Evolutionary conservation across 1,139 yeast species (phyloP).

Genomic region (Zygosaccharomyces pseudobailii): DNA sequence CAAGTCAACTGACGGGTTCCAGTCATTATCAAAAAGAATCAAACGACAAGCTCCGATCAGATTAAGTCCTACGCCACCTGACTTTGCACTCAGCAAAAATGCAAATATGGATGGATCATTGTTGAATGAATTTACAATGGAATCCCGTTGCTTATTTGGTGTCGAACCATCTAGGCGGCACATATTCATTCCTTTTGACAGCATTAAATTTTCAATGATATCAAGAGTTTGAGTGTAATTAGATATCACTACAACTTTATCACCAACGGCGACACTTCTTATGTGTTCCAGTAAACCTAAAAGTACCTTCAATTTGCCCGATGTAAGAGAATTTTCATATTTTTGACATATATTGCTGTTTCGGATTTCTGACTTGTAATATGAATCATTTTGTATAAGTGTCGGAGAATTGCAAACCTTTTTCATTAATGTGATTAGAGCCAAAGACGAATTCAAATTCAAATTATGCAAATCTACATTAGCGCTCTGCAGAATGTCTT

Average conservation of each 20-base stretch:
- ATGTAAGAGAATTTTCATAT: conserved; percentile 34
- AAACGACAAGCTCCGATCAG: conserved; percentile 86
- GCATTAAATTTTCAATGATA: conserved; percentile 56
- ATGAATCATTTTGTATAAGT: conserved; percentile 44
- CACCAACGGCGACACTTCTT: conserved; percentile 39
- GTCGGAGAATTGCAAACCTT: conserved; percentile 84
- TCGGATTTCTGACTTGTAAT: conserved; percentile 17
- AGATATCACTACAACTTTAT: conserved; percentile 82
- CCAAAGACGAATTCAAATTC: conserved; percentile 46
- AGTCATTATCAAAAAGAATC: conserved; percentile 80
- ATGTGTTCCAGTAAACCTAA: conserved; percentile 52
- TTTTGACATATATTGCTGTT: conserved; percentile 12
- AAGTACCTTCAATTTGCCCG: conserved; percentile 55
- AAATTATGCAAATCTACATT: conserved; percentile 39
- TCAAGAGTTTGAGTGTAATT: conserved; percentile 88
- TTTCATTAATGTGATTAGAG: conserved; percentile 68
- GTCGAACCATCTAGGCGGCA: conserved; percentile 83
- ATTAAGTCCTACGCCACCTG: conserved; percentile 94
- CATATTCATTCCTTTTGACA: conserved; percentile 47
- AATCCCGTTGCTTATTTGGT: conserved; percentile 57
- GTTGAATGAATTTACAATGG: conserved; percentile 68
- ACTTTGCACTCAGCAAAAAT: conserved; percentile 78
- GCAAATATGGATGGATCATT: conserved; percentile 48
- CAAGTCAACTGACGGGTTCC: conserved; percentile 90
- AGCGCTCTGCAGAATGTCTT: conserved; percentile 39